Evolutionary conservation across 345 rosid species (phyloP).

Genomic region (Rhodamnia rubescens): DNA sequence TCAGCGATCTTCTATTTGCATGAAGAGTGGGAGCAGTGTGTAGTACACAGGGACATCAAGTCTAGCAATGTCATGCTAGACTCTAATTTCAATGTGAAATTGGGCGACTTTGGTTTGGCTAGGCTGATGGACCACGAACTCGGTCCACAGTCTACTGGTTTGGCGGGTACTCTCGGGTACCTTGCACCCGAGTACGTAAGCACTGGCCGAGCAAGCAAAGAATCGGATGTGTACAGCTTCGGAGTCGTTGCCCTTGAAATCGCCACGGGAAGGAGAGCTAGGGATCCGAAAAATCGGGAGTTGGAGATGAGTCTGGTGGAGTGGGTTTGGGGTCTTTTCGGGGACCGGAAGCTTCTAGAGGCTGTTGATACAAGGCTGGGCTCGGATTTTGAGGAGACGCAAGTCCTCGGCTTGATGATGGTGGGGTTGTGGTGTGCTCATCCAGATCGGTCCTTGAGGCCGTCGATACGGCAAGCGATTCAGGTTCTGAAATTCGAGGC

Average conservation of each 20-base stretch:
- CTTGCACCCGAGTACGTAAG: conserved; percentile 43
- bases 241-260: conserved; percentile 34
- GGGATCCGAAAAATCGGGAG: conserved; percentile 4
- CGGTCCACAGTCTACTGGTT: conserved; percentile 30
- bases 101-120: conserved; percentile 63
- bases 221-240: conserved; percentile 36
- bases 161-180: conserved; percentile 54
- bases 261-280: conserved; percentile 24
- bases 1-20: conserved; percentile 48
- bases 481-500: conserved; percentile 16
- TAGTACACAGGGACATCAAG: conserved; percentile 50
- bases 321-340: conserved; percentile 38
- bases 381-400: conserved; percentile 20
- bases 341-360: conserved; percentile 6
- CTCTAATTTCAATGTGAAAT: conserved; percentile 40
- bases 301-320: conserved; percentile 23
- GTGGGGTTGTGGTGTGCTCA: conserved; percentile 59
- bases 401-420: conserved; percentile 27
- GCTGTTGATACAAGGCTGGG: conserved; percentile 24
- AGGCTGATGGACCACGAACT: conserved; percentile 34
- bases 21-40: conserved; percentile 58
- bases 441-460: conserved; percentile 32
- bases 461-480: conserved; percentile 41
- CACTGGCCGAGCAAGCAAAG: conserved; percentile 41
- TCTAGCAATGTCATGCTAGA: conserved; percentile 54